Base-by-base conservation (phyloP, 208 protist species). In the Leishmania lainsoni region DNA sequence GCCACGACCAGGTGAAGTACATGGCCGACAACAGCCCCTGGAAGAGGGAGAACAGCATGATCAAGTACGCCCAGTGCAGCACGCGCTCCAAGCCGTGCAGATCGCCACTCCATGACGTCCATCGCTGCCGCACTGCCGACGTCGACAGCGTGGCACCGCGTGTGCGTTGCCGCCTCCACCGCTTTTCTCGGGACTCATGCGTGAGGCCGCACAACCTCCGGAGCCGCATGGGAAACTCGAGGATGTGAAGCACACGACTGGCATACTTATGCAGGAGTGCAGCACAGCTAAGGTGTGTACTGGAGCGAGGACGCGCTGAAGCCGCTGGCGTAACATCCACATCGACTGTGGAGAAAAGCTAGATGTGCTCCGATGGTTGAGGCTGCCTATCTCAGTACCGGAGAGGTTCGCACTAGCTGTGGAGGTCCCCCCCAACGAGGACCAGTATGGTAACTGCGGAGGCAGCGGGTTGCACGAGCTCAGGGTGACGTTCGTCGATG, bases 1-100 rank as follows among this genome's bases (percentile, higher is more conserved):
- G 79, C 79, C 79, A 83, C 72, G 58, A 59, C 73, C 79, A 78
- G 1, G 79, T 78, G 20, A 83, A 83, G 63, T 83, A 83, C 73
- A 83, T 20, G 51, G 78, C 73, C 20, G 73, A 59, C 29, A 42
- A 8, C 32, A 83, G 63, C 26, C 66, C 73, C 26, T 73, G 66
- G 3, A 26, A 26, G 65, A 83, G 78, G 42, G 58, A 54, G 12
- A 83, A 49, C 3, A 83, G 72, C 63, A 83, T 68, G 26, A 78
- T 8, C 3, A 83, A 48, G 39, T 83, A 83, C 32, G 65, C 12
- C 71, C 32, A 42, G 32, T 42, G 51, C 29, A 83, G 16, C 2
- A 56, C 32, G 26, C 49, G 39, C 22, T 69, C 58, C 9, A 69
- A 39, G 42, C 71, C 51, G 56, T 3, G 5, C 9, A 54, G 22